Conservation (phyloP, 345 rosid genomes). For the Populus pruinosa region DNA sequence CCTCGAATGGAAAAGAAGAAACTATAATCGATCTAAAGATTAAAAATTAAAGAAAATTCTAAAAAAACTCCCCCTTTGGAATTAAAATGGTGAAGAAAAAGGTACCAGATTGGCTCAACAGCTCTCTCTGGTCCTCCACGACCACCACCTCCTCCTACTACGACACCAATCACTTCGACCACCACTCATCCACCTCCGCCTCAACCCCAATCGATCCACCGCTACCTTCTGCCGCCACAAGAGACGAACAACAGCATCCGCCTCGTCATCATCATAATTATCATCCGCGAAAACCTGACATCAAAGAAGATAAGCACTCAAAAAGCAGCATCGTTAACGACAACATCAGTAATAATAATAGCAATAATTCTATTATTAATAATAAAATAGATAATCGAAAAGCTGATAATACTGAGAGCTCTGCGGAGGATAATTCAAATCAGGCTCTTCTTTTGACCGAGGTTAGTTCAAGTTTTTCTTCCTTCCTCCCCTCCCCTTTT, state of each 20-base stretch:
- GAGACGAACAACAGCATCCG: slow-evolving; percentile 17
- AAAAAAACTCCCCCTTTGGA: not conserved
- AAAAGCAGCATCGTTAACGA: slow-evolving; percentile 8
- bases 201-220: slow-evolving; percentile 27
- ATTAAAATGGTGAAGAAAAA: slow-evolving; percentile 65
- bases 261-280: slow-evolving; percentile 27
- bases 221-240: slow-evolving; percentile 37
- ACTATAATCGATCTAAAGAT: no score
- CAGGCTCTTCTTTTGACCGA: slow-evolving; percentile 75
- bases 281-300: slow-evolving; percentile 38
- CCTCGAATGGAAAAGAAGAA: no score
- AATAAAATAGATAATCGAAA: not conserved
- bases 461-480: slow-evolving; percentile 32
- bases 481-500: not conserved
- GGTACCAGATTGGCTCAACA: slow-evolving; percentile 97
- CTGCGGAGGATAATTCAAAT: slow-evolving; percentile 67
- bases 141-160: slow-evolving; percentile 20
- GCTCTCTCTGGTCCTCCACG: slow-evolving; percentile 69
- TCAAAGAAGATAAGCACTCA: slow-evolving; percentile 29
- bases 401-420: slow-evolving; percentile 20
- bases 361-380: not conserved
- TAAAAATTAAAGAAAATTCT: no score
- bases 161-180: slow-evolving; percentile 16
- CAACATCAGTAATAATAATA: not conserved
- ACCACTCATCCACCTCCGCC: slow-evolving; percentile 17